Conservation (phyloP, 2,329 filamentous ascomycete species). For the Cladosporium sp. region DNA sequence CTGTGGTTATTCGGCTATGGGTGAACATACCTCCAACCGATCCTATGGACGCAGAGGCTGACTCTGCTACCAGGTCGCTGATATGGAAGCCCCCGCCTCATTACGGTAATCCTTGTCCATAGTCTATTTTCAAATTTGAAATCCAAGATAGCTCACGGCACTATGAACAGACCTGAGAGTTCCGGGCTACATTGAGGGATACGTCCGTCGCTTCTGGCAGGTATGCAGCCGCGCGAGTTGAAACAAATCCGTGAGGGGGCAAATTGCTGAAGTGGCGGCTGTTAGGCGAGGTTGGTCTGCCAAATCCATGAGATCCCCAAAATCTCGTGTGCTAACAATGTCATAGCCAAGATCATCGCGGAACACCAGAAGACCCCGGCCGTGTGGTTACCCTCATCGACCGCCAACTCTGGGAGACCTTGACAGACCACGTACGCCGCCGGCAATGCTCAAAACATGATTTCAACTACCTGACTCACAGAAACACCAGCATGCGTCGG, state of each 20-base stretch:
- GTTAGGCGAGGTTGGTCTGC: conserved; percentile 23
- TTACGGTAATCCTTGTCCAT: conserved; percentile 60
- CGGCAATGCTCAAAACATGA: not conserved
- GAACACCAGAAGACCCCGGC: conserved; percentile 79
- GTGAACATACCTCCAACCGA: conserved; percentile 44
- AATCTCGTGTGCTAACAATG: not conserved
- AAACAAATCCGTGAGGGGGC: not conserved
- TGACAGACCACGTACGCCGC: conserved; percentile 55
- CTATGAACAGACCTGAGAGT: conserved; percentile 63
- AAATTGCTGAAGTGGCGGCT: conserved; percentile 13
- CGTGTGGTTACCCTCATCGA: conserved; percentile 91
- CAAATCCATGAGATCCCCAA: not conserved
- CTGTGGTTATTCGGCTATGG: conserved; percentile 98
- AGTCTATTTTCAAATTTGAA: not conserved
- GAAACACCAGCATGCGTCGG: conserved; percentile 47
- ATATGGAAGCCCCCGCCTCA: conserved; percentile 98
- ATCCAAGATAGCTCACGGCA: not conserved
- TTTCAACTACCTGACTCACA: not conserved
- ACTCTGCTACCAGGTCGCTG: conserved; percentile 59
- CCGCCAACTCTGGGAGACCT: conserved; percentile 70
- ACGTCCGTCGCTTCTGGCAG: conserved; percentile 97
- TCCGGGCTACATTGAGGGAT: conserved; percentile 85
- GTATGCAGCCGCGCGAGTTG: conserved; percentile 46
- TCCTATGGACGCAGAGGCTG: not conserved
- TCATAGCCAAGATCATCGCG: conserved; percentile 74